phyloP scores from a whole-genome alignment of 208 protist genomes.

The Acanthamoeba triangularis region DNA sequence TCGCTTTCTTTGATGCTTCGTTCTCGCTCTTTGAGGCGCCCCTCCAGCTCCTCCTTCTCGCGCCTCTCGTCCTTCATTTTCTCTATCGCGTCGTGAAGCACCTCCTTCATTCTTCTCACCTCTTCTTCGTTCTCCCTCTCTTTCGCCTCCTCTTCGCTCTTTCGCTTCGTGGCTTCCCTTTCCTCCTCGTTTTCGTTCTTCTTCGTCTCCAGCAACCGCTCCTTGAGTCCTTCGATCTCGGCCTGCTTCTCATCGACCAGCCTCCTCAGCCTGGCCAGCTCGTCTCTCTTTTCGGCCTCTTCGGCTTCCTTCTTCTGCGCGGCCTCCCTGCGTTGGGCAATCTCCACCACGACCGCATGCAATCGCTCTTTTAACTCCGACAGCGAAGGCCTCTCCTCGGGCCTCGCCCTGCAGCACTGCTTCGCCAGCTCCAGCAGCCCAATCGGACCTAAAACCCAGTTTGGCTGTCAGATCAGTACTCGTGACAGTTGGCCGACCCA shows the following conservation, averaged over 20 bases:
- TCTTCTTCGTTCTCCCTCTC: too few species aligned
- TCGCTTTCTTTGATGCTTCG: too few species aligned
- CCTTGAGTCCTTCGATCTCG: neutral
- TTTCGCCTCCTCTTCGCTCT: neutral
- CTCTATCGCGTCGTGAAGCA: too few species aligned
- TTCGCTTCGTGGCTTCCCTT: neutral
- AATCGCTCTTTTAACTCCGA: neutral
- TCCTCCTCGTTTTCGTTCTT: neutral
- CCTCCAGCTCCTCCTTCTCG: too few species aligned
- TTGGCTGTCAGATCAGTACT: too few species aligned
- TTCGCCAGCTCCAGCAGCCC: constrained; percentile 3
- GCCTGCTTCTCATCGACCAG: neutral
- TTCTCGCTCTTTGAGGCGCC: too few species aligned
- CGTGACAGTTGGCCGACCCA: neutral
- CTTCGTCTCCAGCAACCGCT: neutral
- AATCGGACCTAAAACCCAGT: neutral
- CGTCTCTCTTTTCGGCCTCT: neutral
- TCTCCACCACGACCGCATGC: neutral
- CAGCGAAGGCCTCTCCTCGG: neutral
- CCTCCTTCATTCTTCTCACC: too few species aligned
- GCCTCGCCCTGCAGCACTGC: neutral
- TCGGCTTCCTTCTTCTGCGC: neutral
- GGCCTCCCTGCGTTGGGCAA: neutral
- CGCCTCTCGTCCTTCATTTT: too few species aligned
- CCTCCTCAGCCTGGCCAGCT: neutral